Evolutionary conservation across 179 eudicot genomes (phyloP), one percentile per base, ranked within the genome.

Genomic region (Corrigiola litoralis): DNA sequence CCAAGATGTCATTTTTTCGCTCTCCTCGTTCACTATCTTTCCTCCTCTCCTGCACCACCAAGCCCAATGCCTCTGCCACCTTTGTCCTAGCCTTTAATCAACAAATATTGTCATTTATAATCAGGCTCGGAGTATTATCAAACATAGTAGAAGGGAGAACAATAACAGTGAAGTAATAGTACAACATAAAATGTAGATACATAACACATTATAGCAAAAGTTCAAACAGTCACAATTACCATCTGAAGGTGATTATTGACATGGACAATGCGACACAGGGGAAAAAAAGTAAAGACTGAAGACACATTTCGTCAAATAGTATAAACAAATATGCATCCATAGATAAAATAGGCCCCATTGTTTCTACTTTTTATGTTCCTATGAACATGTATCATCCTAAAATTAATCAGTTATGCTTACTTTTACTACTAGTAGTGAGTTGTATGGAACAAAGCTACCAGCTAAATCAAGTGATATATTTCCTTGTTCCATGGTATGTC

Each of bases 11-110:
- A 5, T 83, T 83, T 70, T 88, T 87, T 49, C 65, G 84, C 74
- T 82, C 83, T 9, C 91, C 96, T 65, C 67, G 68, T 54, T 84
- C 90, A 28, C 75, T 84, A 59, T 71, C 86, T 61, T 48, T 63
- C 65, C 96, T 79, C 70, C 99, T 76, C 69, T 86, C 87, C 27
- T 72, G 71, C 41, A 94, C 96, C 80, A 90, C 95, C 73, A 66
- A 38, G 3, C 75, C 63, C 46, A 94, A 51, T 47, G 96, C 99
- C 67, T 88, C 96, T 33, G 90, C 96, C 75, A 94, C 99, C 81
- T 88, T 88, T 3, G 77, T 77, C 65, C 99, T 82, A 6, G 99
- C 97, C 99, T 92, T 70, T 33, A 61, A 3, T 27, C 18, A 18
- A 48, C 21, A 45, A 14, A 14, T 1, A 29, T 16, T 20, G 49